These are phyloP conservation scores for Penicillium nordicum DNA, from an alignment of 2,329 filamentous ascomycete species.

Conservation along the genomic window DNA sequence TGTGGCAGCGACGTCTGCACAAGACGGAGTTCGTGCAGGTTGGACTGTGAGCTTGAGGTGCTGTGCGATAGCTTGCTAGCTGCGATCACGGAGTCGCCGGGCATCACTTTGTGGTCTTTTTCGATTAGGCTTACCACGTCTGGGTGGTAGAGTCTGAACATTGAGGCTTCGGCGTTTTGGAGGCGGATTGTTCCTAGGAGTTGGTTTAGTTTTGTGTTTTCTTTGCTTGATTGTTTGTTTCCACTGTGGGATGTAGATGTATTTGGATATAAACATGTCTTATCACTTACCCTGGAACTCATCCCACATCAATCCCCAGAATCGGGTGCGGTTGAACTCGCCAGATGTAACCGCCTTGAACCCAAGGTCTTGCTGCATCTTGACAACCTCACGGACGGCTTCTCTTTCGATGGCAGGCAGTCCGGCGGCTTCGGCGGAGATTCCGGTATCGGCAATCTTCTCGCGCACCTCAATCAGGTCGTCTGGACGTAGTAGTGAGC, in stretches of 20 bases:
- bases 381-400: constrained; percentile 20
- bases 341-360: constrained; percentile 21
- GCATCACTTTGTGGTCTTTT: constrained; percentile 28
- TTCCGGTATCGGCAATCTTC: constrained; percentile 18
- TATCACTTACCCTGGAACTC: constrained; percentile 20
- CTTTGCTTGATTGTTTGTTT: neutral
- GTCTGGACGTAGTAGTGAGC: constrained; percentile 21
- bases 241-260: too few relatives aligned
- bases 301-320: constrained; percentile 26
- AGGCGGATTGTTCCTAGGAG: constrained; percentile 41
- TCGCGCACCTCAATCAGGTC: constrained; percentile 18
- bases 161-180: constrained; percentile 26
- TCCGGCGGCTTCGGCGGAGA: constrained; percentile 21
- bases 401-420: neutral
- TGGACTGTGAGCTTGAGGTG: constrained; percentile 14
- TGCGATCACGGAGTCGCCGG: constrained; percentile 27
- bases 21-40: constrained; percentile 23
- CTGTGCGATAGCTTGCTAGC: constrained; percentile 24
- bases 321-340: constrained; percentile 24
- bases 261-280: neutral
- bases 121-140: constrained; percentile 28
- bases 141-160: constrained; percentile 28
- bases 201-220: constrained; percentile 46
- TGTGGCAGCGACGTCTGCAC: constrained; percentile 46
- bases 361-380: constrained; percentile 22